Evolutionary conservation across 169 alveolate species (phyloP), one percentile per base, ranked within the genome.

Genomic region (Plasmodium falciparum): DNA sequence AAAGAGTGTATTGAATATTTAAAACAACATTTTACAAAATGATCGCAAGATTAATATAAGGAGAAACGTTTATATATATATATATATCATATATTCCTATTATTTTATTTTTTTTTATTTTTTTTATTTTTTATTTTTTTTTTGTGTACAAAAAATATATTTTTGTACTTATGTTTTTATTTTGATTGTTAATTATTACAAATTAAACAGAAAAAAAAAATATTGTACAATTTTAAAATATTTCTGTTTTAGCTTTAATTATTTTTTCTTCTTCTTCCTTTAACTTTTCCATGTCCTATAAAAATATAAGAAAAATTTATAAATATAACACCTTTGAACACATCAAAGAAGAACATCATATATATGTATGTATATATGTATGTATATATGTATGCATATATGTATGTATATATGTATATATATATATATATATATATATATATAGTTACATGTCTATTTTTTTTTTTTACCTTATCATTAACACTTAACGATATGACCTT

Each of bases 221-320:
- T 50, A 45, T 24, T 29, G 24, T 47, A 59, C 49, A 33, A 61
- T 49, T 62, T 78, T 69, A 70, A 45, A 78, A 63, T 33, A 78
- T 78, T 47, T 78, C 74, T 49, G 73, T 78, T 65, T 78, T 78
- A 71, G 89, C 89, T 43, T 63, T 71, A 58, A 78, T 61, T 26
- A 78, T 78, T 78, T 78, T 78, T 65, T 78, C 89, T 43, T 78
- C 89, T 39, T 65, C 89, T 78, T 78, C 89, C 54, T 78, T 78
- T 58, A 78, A 78, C 54, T 78, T 78, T 67, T 78, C 70, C 65
- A 65, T 58, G 47, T 78, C 89, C 89, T 78, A 70, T n/a, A 59
- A 33, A 20, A 13, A 22, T 43, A 3, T 33, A 26, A 71, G 56
- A n/a, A 45, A 33, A 26, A 49, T 43, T 26, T n/a, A 29, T 71